Conservation (phyloP, 441 rosid genomes). For the Aleurites moluccanus region DNA sequence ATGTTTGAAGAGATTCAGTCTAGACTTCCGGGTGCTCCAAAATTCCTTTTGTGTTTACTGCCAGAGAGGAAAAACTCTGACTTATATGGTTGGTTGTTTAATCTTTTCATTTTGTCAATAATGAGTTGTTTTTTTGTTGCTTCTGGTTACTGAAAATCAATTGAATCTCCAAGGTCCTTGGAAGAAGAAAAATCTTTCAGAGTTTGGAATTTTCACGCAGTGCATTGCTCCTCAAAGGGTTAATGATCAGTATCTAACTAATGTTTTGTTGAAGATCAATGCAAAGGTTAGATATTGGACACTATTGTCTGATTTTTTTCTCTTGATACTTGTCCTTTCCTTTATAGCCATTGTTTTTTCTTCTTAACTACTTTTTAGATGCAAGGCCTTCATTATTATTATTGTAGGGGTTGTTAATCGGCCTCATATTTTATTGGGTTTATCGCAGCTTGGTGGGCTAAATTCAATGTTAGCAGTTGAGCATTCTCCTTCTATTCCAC, state of each 20-base stretch:
- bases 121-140: neutral
- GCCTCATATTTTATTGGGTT: neutral
- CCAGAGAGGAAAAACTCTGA: slow-evolving; percentile 78
- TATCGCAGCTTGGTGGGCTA: slow-evolving; percentile 73
- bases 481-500: slow-evolving; percentile 61
- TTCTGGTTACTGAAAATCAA: neutral
- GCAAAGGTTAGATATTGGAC: slow-evolving; percentile 51
- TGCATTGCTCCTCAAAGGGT: slow-evolving; percentile 65
- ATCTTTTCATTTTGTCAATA: neutral
- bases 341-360: neutral
- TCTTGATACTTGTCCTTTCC: neutral
- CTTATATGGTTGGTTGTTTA: slow-evolving; percentile 50
- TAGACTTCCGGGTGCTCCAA: slow-evolving; percentile 71
- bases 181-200: slow-evolving; percentile 69
- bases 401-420: slow-evolving; percentile 1
- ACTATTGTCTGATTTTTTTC: neutral
- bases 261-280: slow-evolving; percentile 70
- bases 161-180: slow-evolving; percentile 60
- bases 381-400: neutral
- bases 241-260: slow-evolving; percentile 73
- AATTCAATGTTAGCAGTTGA: slow-evolving; percentile 63
- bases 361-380: neutral
- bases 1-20: slow-evolving; percentile 69
- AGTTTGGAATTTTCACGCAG: slow-evolving; percentile 70
- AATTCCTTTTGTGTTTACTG: slow-evolving; percentile 71